phyloP scores from a whole-genome alignment of 1,284 basidiomycete genomes.

The Naganishia cerealis region DNA sequence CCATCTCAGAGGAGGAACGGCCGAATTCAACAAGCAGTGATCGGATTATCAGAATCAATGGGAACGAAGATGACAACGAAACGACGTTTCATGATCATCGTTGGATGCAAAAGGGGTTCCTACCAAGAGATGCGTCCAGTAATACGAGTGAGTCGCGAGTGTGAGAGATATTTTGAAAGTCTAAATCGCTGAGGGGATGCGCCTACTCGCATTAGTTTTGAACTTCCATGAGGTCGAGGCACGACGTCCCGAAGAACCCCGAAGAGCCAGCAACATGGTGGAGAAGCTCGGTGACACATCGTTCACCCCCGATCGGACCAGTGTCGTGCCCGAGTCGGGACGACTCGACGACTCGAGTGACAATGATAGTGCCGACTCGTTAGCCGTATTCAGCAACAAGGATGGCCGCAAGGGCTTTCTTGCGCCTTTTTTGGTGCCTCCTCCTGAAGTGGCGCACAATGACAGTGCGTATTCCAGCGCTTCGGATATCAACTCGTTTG shows the following conservation, averaged over 20 bases:
- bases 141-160: constrained; percentile 9
- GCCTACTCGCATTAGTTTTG: neutral
- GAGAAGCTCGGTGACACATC: neutral
- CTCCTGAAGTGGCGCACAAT: neutral
- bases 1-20: constrained; percentile 21
- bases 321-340: constrained; percentile 19
- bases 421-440: neutral
- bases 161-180: too few species aligned
- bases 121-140: constrained; percentile 1
- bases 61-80: neutral
- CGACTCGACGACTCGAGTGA: neutral
- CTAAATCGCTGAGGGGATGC: neutral
- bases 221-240: constrained; percentile 6
- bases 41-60: neutral
- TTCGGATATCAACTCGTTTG: constrained; percentile 4
- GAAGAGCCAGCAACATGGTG: neutral
- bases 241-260: neutral
- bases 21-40: constrained; percentile 1
- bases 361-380: neutral
- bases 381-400: neutral
- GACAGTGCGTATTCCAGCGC: constrained; percentile 2
- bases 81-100: constrained; percentile 9
- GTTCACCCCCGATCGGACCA: neutral
- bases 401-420: neutral
- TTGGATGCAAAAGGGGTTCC: constrained; percentile 2